Evolutionary conservation across 208 protist species (phyloP).

Genomic region (Wallacemonas sp.): DNA sequence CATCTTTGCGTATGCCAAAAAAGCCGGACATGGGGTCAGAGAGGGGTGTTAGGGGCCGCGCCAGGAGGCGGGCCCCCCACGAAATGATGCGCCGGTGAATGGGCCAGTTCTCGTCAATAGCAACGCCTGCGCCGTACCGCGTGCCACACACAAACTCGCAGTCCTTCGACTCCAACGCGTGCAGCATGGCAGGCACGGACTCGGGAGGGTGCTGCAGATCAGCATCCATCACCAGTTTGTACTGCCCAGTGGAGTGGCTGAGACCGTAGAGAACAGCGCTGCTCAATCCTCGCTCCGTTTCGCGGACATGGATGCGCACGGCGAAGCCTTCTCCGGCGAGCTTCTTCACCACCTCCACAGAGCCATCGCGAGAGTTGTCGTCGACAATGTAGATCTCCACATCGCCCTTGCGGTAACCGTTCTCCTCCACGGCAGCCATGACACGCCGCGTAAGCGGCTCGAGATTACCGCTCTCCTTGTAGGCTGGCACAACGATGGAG

Average conservation of each 20-base stretch:
- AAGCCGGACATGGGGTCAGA: conserved; percentile 94
- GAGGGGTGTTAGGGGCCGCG: conserved; percentile 81
- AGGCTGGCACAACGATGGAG: conserved; percentile 82
- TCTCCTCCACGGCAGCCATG: conserved; percentile 54
- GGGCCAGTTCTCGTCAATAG: conserved; percentile 88
- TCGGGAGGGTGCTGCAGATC: conserved; percentile 93
- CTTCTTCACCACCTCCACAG: conserved; percentile 65
- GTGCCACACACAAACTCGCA: conserved; percentile 90
- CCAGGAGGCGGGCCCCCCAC: conserved; percentile 75
- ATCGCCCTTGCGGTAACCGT: conserved; percentile 29
- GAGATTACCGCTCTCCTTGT: conserved; percentile 86
- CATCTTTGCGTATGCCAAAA: conserved; percentile 75
- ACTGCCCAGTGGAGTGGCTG: conserved; percentile 30
- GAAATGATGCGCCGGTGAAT: conserved; percentile 87
- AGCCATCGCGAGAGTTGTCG: conserved; percentile 89
- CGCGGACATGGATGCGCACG: conserved; percentile 78
- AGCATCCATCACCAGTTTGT: conserved; percentile 91
- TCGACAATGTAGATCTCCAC: conserved; percentile 88
- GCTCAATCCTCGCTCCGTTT: conserved; percentile 81
- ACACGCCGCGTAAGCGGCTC: conserved; percentile 69
- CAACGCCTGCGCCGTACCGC: conserved; percentile 71
- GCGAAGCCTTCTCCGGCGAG: conserved; percentile 62
- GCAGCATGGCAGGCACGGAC: conserved; percentile 64
- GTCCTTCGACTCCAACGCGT: conserved; percentile 42
- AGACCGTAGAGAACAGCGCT: conserved; percentile 90